Percentiles rank a stretch among this genome's conserved stretches.
These are phyloP conservation scores for Coemansia sp. DNA, from an alignment of 192 early-diverging fungal species.

Conservation along the genomic window DNA sequence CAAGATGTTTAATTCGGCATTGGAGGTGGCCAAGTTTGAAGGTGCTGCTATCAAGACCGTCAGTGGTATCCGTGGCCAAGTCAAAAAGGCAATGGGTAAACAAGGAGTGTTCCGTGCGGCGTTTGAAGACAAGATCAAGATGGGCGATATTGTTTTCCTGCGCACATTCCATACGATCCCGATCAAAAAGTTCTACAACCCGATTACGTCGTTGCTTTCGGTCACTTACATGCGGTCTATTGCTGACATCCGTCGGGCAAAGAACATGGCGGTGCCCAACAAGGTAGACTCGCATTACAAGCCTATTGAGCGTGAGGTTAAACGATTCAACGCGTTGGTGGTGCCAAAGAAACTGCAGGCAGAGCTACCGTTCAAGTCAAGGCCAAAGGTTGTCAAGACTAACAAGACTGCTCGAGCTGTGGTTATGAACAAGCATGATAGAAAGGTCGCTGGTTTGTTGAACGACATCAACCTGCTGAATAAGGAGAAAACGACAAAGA, in stretches of 20 bases:
- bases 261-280: conserved; percentile 61
- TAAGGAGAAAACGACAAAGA: conserved; percentile 77
- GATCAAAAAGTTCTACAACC: conserved; percentile 96
- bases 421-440: conserved; percentile 87
- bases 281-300: conserved; percentile 87
- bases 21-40: conserved; percentile 99
- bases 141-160: conserved; percentile 98
- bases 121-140: conserved; percentile 96
- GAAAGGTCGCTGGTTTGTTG: conserved; percentile 78
- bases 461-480: conserved; percentile 67
- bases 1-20: conserved; percentile 94
- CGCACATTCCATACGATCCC: conserved; percentile 95
- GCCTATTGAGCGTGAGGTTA: conserved; percentile 69
- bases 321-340: conserved; percentile 78
- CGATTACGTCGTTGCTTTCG: conserved; percentile 87
- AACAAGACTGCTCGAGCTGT: conserved; percentile 64
- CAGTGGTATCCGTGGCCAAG: conserved; percentile 94
- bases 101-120: conserved; percentile 93
- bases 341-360: conserved; percentile 79
- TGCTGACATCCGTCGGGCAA: conserved; percentile 75
- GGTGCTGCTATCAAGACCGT: conserved; percentile 95
- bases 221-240: conserved; percentile 90
- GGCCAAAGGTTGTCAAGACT: conserved; percentile 65
- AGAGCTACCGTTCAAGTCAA: conserved; percentile 83
- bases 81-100: conserved; percentile 88